Conservation (phyloP, 2,329 filamentous ascomycete species). For the Orbilia brochopaga region DNA sequence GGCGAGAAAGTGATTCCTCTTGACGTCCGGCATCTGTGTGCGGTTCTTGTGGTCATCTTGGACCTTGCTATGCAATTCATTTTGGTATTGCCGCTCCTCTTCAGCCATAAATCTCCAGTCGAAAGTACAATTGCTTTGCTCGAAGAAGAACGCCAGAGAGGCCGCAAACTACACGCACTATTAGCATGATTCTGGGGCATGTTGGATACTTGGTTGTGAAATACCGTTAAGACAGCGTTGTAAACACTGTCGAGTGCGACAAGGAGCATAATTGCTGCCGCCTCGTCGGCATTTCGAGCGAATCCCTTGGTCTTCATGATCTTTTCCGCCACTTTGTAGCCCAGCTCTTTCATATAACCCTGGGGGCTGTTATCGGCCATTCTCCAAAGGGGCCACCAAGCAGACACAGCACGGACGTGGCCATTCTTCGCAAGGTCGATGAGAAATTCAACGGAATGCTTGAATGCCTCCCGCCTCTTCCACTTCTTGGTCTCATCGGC, state of each 20-base stretch:
- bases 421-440: constrained; percentile 48
- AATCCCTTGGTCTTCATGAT: constrained; percentile 30
- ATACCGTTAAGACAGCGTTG: constrained; percentile 39
- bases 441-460: constrained; percentile 51
- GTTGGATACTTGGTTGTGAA: neutral
- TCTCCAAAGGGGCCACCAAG: constrained; percentile 23
- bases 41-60: constrained; percentile 33
- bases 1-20: constrained; percentile 30
- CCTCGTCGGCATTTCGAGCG: constrained; percentile 23
- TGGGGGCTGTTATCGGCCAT: constrained; percentile 10
- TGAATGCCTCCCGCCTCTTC: constrained; percentile 53
- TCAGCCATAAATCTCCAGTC: constrained; percentile 45
- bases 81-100: constrained; percentile 27
- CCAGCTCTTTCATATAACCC: constrained; percentile 40
- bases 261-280: constrained; percentile 37
- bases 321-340: constrained; percentile 32
- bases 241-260: constrained; percentile 36
- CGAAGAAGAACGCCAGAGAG: constrained; percentile 46
- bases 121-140: constrained; percentile 42
- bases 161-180: constrained; percentile 26
- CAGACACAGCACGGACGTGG: constrained; percentile 16
- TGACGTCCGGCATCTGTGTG: constrained; percentile 31
- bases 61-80: constrained; percentile 30
- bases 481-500: constrained; percentile 54
- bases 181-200: neutral